phyloP scores from a whole-genome alignment of 768 basidiomycete species.

The Mycena vulgaris region DNA sequence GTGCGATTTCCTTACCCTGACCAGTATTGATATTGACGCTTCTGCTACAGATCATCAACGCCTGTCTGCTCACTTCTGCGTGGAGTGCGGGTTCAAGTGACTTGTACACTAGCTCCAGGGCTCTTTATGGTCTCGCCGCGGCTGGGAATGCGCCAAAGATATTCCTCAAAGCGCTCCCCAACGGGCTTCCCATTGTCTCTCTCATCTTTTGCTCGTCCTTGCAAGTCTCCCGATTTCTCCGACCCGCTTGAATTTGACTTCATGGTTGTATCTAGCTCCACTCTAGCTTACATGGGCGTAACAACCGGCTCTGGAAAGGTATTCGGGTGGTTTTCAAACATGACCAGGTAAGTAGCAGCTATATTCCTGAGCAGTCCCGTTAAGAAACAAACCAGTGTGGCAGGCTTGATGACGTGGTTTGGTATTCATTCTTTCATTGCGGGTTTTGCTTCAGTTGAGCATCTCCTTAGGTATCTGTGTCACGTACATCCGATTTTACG shows the following conservation, averaged over 20 bases:
- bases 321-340: constrained; percentile 86
- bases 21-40: too few relatives aligned
- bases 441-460: neutral
- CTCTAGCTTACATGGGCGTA: constrained; percentile 89
- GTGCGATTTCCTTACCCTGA: constrained; percentile 60
- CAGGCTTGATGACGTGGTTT: constrained; percentile 85
- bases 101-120: constrained; percentile 90
- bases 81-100: constrained; percentile 95
- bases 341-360: constrained; percentile 94
- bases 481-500: constrained; percentile 87
- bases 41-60: constrained; percentile 81
- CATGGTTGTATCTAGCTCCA: constrained; percentile 44
- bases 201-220: constrained; percentile 82
- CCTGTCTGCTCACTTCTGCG: constrained; percentile 87
- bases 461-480: constrained; percentile 65
- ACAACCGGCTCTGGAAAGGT: constrained; percentile 76
- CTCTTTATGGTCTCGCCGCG: constrained; percentile 87
- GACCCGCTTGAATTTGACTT: neutral
- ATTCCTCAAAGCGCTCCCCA: constrained; percentile 76
- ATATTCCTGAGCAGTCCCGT: constrained; percentile 85
- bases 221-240: neutral
- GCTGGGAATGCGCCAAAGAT: constrained; percentile 87
- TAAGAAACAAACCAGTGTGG: constrained; percentile 78
- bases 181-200: constrained; percentile 84
- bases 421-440: constrained; percentile 46